Conservation (phyloP, 2,329 filamentous ascomycete species). For the Cladosporium sp. region DNA sequence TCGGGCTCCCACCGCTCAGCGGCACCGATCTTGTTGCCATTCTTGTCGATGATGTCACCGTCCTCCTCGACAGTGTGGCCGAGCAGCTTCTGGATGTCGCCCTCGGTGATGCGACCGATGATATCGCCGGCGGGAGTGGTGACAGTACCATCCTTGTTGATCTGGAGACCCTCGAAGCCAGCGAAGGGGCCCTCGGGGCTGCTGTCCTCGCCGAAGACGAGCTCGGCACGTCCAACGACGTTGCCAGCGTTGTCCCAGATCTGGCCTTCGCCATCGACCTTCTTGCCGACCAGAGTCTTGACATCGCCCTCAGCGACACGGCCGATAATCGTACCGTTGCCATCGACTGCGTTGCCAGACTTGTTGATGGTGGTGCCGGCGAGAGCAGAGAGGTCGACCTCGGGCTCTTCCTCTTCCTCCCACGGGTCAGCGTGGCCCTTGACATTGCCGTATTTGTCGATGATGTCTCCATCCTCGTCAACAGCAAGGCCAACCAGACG, state of each 20-base stretch:
- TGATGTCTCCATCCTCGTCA: conserved; percentile 77
- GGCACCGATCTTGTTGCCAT: conserved; percentile 50
- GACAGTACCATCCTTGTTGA: conserved; percentile 56
- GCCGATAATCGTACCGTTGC: conserved; percentile 54
- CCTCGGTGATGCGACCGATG: conserved; percentile 47
- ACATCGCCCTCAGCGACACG: conserved; percentile 55
- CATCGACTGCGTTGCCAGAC: conserved; percentile 58
- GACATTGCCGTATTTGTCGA: conserved; percentile 67
- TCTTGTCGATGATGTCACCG: conserved; percentile 51
- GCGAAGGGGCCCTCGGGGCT: conserved; percentile 55
- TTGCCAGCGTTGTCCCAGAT: conserved; percentile 62
- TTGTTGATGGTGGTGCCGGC: conserved; percentile 62
- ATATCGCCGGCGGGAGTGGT: conserved; percentile 43
- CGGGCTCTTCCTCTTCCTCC: conserved; percentile 45
- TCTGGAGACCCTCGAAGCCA: conserved; percentile 54
- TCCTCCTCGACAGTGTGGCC: conserved; percentile 50
- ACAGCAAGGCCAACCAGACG: conserved; percentile 68
- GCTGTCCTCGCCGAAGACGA: conserved; percentile 49
- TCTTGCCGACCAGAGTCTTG: conserved; percentile 54
- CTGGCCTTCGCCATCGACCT: conserved; percentile 59
- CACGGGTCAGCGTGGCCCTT: conserved; percentile 61
- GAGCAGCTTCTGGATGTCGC: conserved; percentile 48
- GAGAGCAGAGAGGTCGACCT: conserved; percentile 55
- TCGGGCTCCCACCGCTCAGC: conserved; percentile 51
- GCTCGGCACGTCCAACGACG: conserved; percentile 56